phyloP scores from a whole-genome alignment of 2,329 filamentous ascomycete genomes.

The Emmonsiellopsis sp. region DNA sequence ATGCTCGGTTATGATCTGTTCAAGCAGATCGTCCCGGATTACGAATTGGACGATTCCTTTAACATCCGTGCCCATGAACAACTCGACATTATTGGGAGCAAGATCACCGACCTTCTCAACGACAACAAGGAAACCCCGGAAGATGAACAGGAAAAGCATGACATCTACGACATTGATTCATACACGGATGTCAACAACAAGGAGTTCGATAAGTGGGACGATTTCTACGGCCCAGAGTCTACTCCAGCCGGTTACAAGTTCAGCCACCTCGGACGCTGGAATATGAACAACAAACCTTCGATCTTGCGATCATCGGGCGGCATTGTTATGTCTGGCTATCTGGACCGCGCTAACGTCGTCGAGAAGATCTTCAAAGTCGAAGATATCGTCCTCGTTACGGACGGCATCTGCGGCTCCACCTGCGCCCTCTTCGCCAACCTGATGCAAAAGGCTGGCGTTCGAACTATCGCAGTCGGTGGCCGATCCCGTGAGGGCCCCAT shows the following conservation, averaged over 20 bases:
- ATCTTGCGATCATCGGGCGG: conserved; percentile 13
- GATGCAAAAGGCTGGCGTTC: conserved; percentile 45
- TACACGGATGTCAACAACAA: conserved; percentile 19
- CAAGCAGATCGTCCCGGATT: conserved; percentile 43
- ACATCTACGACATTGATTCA: conserved; percentile 11
- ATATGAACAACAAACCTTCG: conserved; percentile 18
- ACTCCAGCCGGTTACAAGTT: conserved; percentile 26
- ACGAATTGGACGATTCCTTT: conserved; percentile 35
- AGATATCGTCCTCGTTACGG: conserved; percentile 36
- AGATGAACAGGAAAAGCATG: conserved; percentile 6
- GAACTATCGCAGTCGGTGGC: conserved; percentile 51
- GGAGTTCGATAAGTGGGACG: conserved; percentile 31
- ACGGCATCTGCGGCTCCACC: conserved; percentile 51
- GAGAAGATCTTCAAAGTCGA: conserved; percentile 21
- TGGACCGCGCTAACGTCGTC: conserved; percentile 14
- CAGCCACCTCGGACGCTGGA: conserved; percentile 20
- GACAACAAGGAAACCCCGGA: conserved; percentile 5
- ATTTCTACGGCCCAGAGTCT: conserved; percentile 15
- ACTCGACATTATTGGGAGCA: conserved; percentile 26
- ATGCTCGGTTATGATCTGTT: conserved; percentile 42
- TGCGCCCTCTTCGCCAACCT: conserved; percentile 51
- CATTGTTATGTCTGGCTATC: conserved; percentile 24
- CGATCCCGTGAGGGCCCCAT: conserved; percentile 46
- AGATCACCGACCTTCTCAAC: conserved; percentile 13
- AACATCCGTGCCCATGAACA: conserved; percentile 38